These are phyloP conservation scores for Silene latifolia DNA, from an alignment of 148 eudicot genomes.

Conservation along the genomic window DNA sequence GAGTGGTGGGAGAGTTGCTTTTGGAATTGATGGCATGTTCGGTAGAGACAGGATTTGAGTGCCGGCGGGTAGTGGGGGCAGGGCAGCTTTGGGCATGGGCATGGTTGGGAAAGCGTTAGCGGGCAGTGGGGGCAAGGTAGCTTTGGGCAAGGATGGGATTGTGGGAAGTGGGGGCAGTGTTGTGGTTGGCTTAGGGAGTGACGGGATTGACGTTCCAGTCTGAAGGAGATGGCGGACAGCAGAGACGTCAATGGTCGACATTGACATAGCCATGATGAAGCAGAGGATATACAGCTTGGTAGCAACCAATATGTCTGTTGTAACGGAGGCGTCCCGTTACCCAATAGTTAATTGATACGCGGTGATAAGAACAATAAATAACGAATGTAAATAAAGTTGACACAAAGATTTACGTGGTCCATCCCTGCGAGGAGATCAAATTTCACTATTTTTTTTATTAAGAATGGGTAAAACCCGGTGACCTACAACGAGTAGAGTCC, in stretches of 20 bases:
- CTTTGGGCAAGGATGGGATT: slow-evolving; percentile 12
- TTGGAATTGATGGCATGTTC: slow-evolving; percentile 5
- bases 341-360: too few relatives aligned
- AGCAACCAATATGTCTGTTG: too few relatives aligned
- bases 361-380: too few relatives aligned
- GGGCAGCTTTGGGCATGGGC: slow-evolving; percentile 15
- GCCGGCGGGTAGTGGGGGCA: slow-evolving; percentile 26
- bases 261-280: slow-evolving; percentile 18
- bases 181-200: slow-evolving; percentile 17
- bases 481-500: too few relatives aligned
- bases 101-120: slow-evolving; percentile 14
- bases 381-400: too few relatives aligned
- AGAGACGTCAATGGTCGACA: slow-evolving; percentile 24
- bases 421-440: too few relatives aligned
- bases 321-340: too few relatives aligned
- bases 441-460: too few relatives aligned
- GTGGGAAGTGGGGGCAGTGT: slow-evolving; percentile 24
- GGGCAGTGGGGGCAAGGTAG: slow-evolving; percentile 31
- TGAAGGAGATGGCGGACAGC: slow-evolving; percentile 35
- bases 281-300: background rate
- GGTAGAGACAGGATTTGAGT: slow-evolving; percentile 16
- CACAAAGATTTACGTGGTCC: too few relatives aligned
- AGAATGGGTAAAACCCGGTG: too few relatives aligned
- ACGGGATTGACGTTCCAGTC: slow-evolving; percentile 20
- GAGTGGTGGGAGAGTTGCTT: slow-evolving; percentile 15